Base-by-base conservation (phyloP, 768 basidiomycete genomes). In the Podaxis pistillaris region DNA sequence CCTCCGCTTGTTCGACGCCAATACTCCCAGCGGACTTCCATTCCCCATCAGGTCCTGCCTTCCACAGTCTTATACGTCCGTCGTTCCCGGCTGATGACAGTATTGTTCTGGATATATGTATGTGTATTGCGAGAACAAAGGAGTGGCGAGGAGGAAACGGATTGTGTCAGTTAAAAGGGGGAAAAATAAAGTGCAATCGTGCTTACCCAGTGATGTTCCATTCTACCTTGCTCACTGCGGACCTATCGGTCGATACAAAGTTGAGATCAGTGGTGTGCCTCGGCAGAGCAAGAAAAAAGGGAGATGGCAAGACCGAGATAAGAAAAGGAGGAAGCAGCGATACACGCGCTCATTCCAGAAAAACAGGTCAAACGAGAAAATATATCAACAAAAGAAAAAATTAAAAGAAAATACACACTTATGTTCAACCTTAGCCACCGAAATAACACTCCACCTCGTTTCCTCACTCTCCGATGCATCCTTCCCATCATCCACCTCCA, bases 121-220 rank as follows among this genome's bases (percentile, higher is more conserved):
- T 55, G 26, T 26, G 22, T 40, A 50, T 37, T 58, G 51, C 47
- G 41, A 19, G 22, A 13, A 54, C 6, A 28, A 28, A 7, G 28
- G 0, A 28, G 28, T 28, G 28, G 28, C 0, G 28, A 0, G 24
- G 24, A 26, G 2, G 24, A 11, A 41, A 17, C 19, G 6, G 15
- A 17, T 44, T 19, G 2, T 15, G 15, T 44, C 6, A 44, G 17
- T 6, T 44, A 17, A n/a, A 17, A 17, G 41, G 15, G n/a, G 13
- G 41, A 0, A 19, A 12, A 44, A 44, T 36, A n/a, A n/a, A 13
- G 33, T 24, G 22, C 37, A 28, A 49, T 41, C 64, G 68, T 4
- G 64, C 74, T 2, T 65, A 92, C 90, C 91, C 91, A 37, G 89
- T 91, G 54, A 95, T 87, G 71, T 96, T 96, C 94, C 96, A 98